phyloP scores from a whole-genome alignment of 345 rosid genomes.

The Populus tremula region DNA sequence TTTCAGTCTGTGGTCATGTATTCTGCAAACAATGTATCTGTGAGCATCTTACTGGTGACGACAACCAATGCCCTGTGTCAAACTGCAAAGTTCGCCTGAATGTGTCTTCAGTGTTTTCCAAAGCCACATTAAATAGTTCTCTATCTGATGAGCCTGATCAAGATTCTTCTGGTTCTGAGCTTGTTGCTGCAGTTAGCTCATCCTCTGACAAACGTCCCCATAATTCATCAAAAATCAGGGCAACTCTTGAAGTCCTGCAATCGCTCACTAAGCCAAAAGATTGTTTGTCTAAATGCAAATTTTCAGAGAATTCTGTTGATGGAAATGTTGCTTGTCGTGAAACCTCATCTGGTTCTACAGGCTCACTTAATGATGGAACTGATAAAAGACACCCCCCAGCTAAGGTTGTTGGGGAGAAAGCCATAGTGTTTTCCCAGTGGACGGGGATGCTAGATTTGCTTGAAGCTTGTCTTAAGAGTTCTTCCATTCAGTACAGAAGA shows the following conservation, averaged over 20 bases:
- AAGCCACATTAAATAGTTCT: slow-evolving; percentile 38
- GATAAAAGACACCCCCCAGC: slow-evolving; percentile 25
- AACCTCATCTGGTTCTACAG: slow-evolving; percentile 22
- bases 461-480: slow-evolving; percentile 69
- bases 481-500: slow-evolving; percentile 78
- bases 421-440: slow-evolving; percentile 97
- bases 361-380: slow-evolving; percentile 16
- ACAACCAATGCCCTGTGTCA: slow-evolving; percentile 58
- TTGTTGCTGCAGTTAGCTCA: slow-evolving; percentile 27
- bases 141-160: slow-evolving; percentile 38
- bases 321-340: slow-evolving; percentile 23
- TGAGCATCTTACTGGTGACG: slow-evolving; percentile 75
- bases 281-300: slow-evolving; percentile 14
- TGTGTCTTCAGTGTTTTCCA: slow-evolving; percentile 52
- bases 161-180: slow-evolving; percentile 36
- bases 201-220: slow-evolving; percentile 28
- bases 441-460: slow-evolving; percentile 89
- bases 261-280: slow-evolving; percentile 50
- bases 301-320: slow-evolving; percentile 26
- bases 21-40: slow-evolving; percentile 89
- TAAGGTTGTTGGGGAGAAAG: slow-evolving; percentile 65
- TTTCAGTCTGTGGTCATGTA: slow-evolving; percentile 81
- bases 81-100: slow-evolving; percentile 61
- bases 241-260: slow-evolving; percentile 74
- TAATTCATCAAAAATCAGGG: slow-evolving; percentile 86